Percentiles rank a stretch among this genome's conserved stretches.
Evolutionary conservation across 768 basidiomycete genomes (phyloP).

Genomic region (Suillus ampliporus): DNA sequence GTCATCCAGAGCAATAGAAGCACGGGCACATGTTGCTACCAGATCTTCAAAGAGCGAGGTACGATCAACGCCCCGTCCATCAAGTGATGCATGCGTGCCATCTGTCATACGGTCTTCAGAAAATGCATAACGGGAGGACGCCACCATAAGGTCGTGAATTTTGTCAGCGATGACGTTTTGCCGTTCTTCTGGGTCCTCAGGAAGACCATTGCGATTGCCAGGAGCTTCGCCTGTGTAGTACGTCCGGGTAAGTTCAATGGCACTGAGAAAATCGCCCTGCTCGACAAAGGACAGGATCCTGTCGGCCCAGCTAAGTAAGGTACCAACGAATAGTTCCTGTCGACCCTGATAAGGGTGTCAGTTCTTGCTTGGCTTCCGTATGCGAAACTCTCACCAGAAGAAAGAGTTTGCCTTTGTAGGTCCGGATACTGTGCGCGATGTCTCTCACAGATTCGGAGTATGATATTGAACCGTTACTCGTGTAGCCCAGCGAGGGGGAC

Average conservation of each 20-base stretch:
- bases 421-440: slow-evolving; percentile 72
- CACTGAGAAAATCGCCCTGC: slow-evolving; percentile 85
- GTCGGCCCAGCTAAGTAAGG: slow-evolving; percentile 94
- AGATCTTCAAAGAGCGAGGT: slow-evolving; percentile 90
- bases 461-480: slow-evolving; percentile 50
- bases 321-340: slow-evolving; percentile 77
- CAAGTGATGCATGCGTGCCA: slow-evolving; percentile 78
- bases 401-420: slow-evolving; percentile 92
- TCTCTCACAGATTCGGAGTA: slow-evolving; percentile 57
- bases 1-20: slow-evolving; percentile 81
- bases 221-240: slow-evolving; percentile 82
- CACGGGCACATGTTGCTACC: slow-evolving; percentile 75
- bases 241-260: slow-evolving; percentile 82
- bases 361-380: neutral
- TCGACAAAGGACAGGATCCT: slow-evolving; percentile 84
- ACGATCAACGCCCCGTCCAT: slow-evolving; percentile 91
- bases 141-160: slow-evolving; percentile 82
- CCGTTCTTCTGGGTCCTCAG: slow-evolving; percentile 63
- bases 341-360: slow-evolving; percentile 53
- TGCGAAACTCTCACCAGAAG: slow-evolving; percentile 66
- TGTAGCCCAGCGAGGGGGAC: slow-evolving; percentile 56
- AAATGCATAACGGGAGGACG: slow-evolving; percentile 89
- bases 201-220: slow-evolving; percentile 90
- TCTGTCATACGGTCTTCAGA: slow-evolving; percentile 95
- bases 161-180: slow-evolving; percentile 73